Conservation (phyloP, 2,329 filamentous ascomycete genomes). For the Calonectria fujianensis region DNA sequence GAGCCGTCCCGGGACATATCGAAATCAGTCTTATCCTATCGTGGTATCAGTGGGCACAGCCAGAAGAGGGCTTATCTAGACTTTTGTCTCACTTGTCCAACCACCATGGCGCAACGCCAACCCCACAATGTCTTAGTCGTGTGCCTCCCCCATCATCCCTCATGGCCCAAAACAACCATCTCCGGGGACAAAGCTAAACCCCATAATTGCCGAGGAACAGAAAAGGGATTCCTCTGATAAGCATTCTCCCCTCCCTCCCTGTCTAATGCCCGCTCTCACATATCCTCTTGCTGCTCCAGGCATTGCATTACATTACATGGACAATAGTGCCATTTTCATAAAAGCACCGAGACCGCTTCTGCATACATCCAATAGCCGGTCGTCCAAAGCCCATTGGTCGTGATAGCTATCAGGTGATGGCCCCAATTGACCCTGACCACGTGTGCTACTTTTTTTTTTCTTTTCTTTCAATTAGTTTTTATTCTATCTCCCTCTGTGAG, state of each 20-base stretch:
- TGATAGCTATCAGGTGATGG: conserved; percentile 23
- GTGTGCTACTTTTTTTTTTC: conserved; percentile 18
- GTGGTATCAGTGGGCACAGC: neutral
- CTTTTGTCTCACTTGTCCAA: conserved; percentile 18
- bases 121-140: conserved; percentile 34
- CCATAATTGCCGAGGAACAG: conserved; percentile 12
- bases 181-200: neutral
- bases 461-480: neutral
- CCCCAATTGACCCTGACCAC: conserved; percentile 31
- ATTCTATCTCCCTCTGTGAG: neutral
- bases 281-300: too few relatives aligned
- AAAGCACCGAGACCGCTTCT: conserved; percentile 14
- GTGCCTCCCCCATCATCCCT: conserved; percentile 17
- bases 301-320: neutral
- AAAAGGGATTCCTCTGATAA: neutral
- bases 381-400: conserved; percentile 12
- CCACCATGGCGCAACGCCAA: conserved; percentile 19
- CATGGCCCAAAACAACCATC: neutral
- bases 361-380: neutral
- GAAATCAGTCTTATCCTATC: conserved; percentile 4
- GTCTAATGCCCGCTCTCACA: neutral
- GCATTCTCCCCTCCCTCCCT: neutral
- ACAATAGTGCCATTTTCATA: neutral
- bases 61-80: conserved; percentile 16
- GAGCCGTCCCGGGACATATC: neutral